Evolutionary conservation across 2,329 filamentous ascomycete genomes (phyloP).

Genomic region (Aspergillus piperis): DNA sequence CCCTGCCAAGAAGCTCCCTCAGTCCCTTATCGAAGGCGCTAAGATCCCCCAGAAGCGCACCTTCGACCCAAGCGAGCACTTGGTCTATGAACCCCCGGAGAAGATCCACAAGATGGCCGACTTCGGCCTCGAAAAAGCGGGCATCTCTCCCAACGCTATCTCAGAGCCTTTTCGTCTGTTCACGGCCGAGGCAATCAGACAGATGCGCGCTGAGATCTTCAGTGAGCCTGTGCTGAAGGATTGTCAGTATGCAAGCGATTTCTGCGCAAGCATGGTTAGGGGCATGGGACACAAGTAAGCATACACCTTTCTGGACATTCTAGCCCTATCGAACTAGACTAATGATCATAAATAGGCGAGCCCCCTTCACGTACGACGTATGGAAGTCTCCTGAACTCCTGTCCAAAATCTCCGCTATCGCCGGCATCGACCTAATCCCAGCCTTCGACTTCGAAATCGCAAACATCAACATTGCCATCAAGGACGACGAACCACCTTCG

Average conservation of each 20-base stretch:
- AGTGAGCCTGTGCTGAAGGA: constrained; percentile 57
- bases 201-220: constrained; percentile 51
- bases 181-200: background rate
- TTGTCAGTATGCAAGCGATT: constrained; percentile 60
- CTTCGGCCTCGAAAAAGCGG: background rate
- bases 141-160: background rate
- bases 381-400: constrained; percentile 60
- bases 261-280: constrained; percentile 51
- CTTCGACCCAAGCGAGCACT: background rate
- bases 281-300: constrained; percentile 58
- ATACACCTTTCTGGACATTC: too few species aligned
- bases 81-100: background rate
- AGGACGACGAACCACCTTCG: constrained; percentile 11
- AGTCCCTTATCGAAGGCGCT: background rate
- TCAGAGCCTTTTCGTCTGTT: background rate
- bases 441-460: constrained; percentile 60
- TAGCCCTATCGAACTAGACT: too few species aligned
- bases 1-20: background rate
- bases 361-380: constrained; percentile 62
- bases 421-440: constrained; percentile 60
- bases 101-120: background rate
- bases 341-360: constrained; percentile 46
- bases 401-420: constrained; percentile 56
- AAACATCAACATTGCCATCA: constrained; percentile 58
- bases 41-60: background rate